Percentiles rank a stretch among this genome's conserved stretches.
Conservation (phyloP, 371 early-diverging fungal genomes). For the Lichtheimia ornata region DNA sequence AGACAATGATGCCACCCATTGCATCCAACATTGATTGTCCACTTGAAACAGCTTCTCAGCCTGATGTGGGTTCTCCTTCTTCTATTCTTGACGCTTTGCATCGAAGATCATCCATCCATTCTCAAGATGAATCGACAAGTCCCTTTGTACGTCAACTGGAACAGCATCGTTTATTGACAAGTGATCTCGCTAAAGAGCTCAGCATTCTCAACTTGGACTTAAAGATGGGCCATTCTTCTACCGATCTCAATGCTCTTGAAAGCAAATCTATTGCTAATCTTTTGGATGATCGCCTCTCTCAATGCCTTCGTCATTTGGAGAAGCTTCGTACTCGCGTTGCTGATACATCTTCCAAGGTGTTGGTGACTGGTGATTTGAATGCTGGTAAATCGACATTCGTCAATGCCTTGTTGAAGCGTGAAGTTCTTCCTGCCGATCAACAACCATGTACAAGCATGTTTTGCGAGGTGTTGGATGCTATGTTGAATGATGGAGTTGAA, state of each 20-base stretch:
- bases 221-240: constrained; percentile 55
- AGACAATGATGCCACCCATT: constrained; percentile 26
- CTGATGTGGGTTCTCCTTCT: constrained; percentile 30
- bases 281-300: constrained; percentile 64
- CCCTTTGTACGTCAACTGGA: constrained; percentile 24
- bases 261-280: constrained; percentile 71
- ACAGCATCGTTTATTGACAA: constrained; percentile 24
- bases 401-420: constrained; percentile 89
- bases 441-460: constrained; percentile 96
- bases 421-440: constrained; percentile 92
- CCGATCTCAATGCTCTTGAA: constrained; percentile 59
- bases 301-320: constrained; percentile 76
- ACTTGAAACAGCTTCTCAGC: constrained; percentile 39
- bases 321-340: constrained; percentile 79
- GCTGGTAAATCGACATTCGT: constrained; percentile 97
- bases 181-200: constrained; percentile 42
- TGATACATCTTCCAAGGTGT: constrained; percentile 90
- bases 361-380: constrained; percentile 97
- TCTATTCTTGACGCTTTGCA: constrained; percentile 27
- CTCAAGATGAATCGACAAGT: constrained; percentile 5
- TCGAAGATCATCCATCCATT: constrained; percentile 26
- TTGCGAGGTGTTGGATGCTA: constrained; percentile 91
- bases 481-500: constrained; percentile 80
- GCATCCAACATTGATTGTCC: constrained; percentile 22
- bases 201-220: constrained; percentile 71